Base-by-base conservation (phyloP, 2,329 filamentous ascomycete species). In the Truncatella angustata region DNA sequence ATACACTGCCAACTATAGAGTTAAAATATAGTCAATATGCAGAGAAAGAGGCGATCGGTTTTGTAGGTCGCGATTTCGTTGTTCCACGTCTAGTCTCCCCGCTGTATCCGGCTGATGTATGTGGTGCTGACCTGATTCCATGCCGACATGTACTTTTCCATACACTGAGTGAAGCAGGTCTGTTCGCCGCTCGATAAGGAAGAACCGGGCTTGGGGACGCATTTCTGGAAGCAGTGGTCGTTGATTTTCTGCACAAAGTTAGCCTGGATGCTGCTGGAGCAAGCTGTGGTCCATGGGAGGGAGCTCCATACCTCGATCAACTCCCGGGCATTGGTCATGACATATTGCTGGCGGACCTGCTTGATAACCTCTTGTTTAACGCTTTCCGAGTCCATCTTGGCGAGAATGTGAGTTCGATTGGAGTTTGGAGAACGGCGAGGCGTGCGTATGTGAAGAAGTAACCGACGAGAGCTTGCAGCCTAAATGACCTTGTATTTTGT, bases 111-210 rank as follows among this genome's bases (percentile, higher is more conserved):
- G 56, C 71, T 70, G 63, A 90, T 81, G 68, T 90, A 91, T 36
- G 85, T 78, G 44, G 77, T 70, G 73, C 85, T 88, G 64, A 90
- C 85, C 57, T 80, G 74, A 73, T 91, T 91, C 89, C 89, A 93
- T 10, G 87, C 81, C 28, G 79, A 74, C 78, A 92, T 90, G 77
- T 92, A 93, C 72, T 92, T 92, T 63, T 92, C 88, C 83, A 91
- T 89, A 76, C 89, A 93, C 55, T 80, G 77, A 18, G 81, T 88
- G 65, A 89, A 79, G 74, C 89, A 93, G 20, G 80, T 77, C 65
- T 84, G 77, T 69, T 93, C 89, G 70, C 79, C 71, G 70, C 78
- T 81, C 46, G 85, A 86, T 51, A 92, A 73, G 50, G 82, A 84
- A 46, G 77, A 69, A 53, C 87, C 85, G 50, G 89, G 86, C 64